phyloP scores from a whole-genome alignment of 345 rosid species.

The Lepidium didymum region DNA sequence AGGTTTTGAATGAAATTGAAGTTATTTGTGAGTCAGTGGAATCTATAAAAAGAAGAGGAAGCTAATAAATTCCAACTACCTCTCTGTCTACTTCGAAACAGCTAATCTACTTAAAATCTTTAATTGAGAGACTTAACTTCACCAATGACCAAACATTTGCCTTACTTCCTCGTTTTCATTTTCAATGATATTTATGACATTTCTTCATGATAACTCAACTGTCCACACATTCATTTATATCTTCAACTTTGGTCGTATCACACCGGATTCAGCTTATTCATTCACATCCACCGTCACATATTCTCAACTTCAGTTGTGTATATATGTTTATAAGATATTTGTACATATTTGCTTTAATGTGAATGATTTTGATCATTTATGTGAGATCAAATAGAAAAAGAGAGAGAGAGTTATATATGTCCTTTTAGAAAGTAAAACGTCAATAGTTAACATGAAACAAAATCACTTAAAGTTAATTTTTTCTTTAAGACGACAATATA shows the following conservation, averaged over 20 bases:
- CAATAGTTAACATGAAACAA: background rate
- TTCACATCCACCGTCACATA: background rate
- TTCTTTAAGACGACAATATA: no score
- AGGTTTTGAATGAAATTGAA: conserved; percentile 4
- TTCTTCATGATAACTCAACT: conserved; percentile 17
- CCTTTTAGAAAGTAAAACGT: background rate
- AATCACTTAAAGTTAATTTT: no score
- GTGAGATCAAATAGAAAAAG: background rate
- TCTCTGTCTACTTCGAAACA: conserved; percentile 22
- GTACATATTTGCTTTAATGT: background rate
- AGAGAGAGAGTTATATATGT: background rate
- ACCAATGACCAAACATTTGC: conserved; percentile 14
- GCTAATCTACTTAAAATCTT: conserved; percentile 11
- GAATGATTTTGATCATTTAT: background rate
- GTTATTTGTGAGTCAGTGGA: conserved; percentile 13
- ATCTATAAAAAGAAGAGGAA: conserved; percentile 13
- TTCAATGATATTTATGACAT: background rate
- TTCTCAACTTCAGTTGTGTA: background rate
- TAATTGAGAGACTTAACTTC: conserved; percentile 17
- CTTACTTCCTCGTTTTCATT: background rate
- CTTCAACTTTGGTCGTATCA: conserved; percentile 13
- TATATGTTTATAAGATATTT: background rate
- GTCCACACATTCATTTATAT: conserved; percentile 12
- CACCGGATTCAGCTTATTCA: conserved; percentile 3
- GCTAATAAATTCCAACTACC: conserved; percentile 28